These are phyloP conservation scores for Paracorniculantispora psalliotae DNA, from an alignment of 2,329 filamentous ascomycete genomes.

Conservation along the genomic window DNA sequence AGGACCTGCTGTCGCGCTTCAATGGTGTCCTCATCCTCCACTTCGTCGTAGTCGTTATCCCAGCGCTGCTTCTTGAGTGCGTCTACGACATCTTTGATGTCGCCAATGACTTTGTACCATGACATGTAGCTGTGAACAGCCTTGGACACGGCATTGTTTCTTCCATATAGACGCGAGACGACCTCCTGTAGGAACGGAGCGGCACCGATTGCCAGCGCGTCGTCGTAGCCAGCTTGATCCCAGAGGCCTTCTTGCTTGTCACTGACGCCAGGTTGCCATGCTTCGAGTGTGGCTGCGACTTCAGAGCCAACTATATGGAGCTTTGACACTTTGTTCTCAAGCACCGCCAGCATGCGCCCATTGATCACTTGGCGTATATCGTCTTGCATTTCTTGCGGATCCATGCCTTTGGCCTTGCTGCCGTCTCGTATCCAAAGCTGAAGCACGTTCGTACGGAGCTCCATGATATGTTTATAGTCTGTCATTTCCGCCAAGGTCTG, in stretches of 20 bases:
- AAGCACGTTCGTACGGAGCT: conserved; percentile 64
- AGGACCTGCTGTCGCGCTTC: conserved; percentile 62
- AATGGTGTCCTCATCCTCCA: conserved; percentile 68
- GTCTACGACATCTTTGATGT: conserved; percentile 58
- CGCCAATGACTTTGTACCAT: conserved; percentile 71
- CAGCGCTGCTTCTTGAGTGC: conserved; percentile 64
- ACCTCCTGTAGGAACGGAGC: conserved; percentile 64
- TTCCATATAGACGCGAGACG: conserved; percentile 65
- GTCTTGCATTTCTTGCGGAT: conserved; percentile 64
- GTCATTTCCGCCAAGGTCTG: conserved; percentile 53
- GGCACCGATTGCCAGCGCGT: conserved; percentile 62
- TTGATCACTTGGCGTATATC: conserved; percentile 66
- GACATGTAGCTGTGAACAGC: conserved; percentile 60
- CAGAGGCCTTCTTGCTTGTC: conserved; percentile 57
- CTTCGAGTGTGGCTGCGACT: conserved; percentile 55
- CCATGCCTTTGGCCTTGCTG: conserved; percentile 58
- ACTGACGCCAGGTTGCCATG: conserved; percentile 53
- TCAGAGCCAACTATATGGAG: conserved; percentile 62
- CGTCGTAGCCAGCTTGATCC: conserved; percentile 58
- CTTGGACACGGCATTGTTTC: conserved; percentile 59
- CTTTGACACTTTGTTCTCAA: conserved; percentile 59
- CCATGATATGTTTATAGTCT: conserved; percentile 65
- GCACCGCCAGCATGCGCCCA: conserved; percentile 56
- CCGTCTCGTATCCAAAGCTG: conserved; percentile 71
- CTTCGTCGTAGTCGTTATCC: conserved; percentile 69